Base-by-base conservation (phyloP, 495 filamentous ascomycete genomes). In the Cudoniella acicularis region DNA sequence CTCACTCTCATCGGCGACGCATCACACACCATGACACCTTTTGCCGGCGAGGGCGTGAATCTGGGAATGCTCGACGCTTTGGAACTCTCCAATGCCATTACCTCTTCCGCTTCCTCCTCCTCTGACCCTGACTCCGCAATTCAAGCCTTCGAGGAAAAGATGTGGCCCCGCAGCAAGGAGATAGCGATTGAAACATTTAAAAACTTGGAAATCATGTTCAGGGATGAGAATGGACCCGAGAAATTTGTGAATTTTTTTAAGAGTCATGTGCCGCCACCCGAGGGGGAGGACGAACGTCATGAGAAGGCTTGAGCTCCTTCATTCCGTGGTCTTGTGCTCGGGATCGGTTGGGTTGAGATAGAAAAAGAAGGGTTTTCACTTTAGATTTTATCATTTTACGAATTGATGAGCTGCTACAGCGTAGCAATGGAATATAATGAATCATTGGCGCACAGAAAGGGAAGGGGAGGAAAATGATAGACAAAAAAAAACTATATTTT, bases 21-120 rank as follows among this genome's bases (percentile, higher is more conserved):
- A 0, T 84, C 84, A 16, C 82, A 87, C 63, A 57, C 86, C 40
- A 86, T 84, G 82, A 75, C 78, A 4, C 83, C 84, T 1, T 84
- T 80, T 65, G 82, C 79, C 0, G 84, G 83, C 0, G 81, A 84
- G 48, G 84, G 84, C 3, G 81, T 86, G 22, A 85, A 87, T 58
- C 55, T 74, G 2, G 84, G 78, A 0, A 75, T 85, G 68, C 68
- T 73, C 49, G 84, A 88, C 63, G 79, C 84, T 3, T 62, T 84
- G 71, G 67, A 82, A 49, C 72, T 87, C 63, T 70, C 82, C 0
- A 55, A 63, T 26, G 63, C 58, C 0, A 70, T 78, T 1, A 22
- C 30, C 4, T 36, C 30, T 36, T 48, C 17, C n/a, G n/a, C n/a
- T n/a, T n/a, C n/a, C n/a, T n/a, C n/a, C n/a, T n/a, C n/a, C n/a